Evolutionary conservation across 1,284 basidiomycete species (phyloP).

Genomic region (Melampsora americana): DNA sequence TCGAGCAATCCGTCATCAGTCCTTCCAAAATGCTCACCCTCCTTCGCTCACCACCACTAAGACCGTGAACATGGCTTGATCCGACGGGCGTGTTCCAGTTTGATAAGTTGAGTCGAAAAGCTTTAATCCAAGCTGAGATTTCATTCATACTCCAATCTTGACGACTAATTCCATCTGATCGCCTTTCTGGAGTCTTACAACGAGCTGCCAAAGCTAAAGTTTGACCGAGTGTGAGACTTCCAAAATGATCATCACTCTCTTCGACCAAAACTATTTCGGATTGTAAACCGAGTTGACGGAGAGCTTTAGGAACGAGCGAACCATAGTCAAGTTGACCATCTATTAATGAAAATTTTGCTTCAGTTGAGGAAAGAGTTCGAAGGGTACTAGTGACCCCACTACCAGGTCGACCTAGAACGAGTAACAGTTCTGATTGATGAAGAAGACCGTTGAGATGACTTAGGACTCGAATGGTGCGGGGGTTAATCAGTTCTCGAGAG

Average conservation of each 20-base stretch:
- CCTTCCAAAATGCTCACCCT: conserved; percentile 40
- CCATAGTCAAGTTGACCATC: conserved; percentile 49
- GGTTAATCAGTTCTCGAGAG: background rate
- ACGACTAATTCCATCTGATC: conserved; percentile 3
- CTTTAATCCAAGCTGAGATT: conserved; percentile 19
- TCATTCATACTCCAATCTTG: conserved; percentile 7
- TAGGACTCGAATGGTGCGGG: conserved; percentile 24
- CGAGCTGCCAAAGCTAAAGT: conserved; percentile 31
- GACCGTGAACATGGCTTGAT: conserved; percentile 18
- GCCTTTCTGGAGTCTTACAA: conserved; percentile 16
- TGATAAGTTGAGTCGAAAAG: conserved; percentile 17
- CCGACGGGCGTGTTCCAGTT: conserved; percentile 20
- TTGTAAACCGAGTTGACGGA: conserved; percentile 39
- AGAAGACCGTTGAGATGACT: conserved; percentile 27
- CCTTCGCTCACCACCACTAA: conserved; percentile 42
- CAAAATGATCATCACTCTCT: conserved; percentile 34
- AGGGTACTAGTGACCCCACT: conserved; percentile 44
- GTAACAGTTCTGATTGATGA: conserved; percentile 45
- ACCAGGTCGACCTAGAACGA: conserved; percentile 33
- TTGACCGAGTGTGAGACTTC: conserved; percentile 13
- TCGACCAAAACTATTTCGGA: conserved; percentile 27
- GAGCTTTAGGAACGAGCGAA: conserved; percentile 42
- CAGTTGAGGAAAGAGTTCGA: conserved; percentile 42
- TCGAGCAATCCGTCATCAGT: conserved; percentile 8
- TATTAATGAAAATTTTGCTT: conserved; percentile 45